Base-by-base conservation (phyloP, 805 yeast species). In the Kodamaea hsintzibuensis region DNA sequence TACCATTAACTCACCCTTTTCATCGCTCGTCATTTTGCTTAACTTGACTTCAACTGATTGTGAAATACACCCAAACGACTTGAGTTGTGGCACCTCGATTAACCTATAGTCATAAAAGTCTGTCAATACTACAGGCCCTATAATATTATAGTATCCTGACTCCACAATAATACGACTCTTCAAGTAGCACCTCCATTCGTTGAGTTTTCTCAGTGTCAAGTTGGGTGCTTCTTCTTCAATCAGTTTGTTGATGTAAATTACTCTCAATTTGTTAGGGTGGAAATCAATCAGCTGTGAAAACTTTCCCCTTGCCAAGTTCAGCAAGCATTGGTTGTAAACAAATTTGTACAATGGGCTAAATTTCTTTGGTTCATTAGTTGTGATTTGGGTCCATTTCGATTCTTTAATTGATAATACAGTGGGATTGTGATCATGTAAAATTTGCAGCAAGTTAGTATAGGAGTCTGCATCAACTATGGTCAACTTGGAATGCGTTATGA, bases 101-200 rank as follows among this genome's bases (percentile, higher is more conserved):
- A 79, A 66, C 53, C 95, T 73, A 61, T 83, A 84, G 56, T 88
- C 95, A 57, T 71, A 85, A 40, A 79, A 72, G 61, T 86, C 88
- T 1, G 86, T 82, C 42, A 77, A 74, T 7, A 86, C 60, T 0
- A 87, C 56, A 0, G 91, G 84, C 0, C 92, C 91, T 47, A 83
- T 60, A 0, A 82, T 68, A 25, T 77, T 77, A 39, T 67, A 65
- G 37, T 75, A 65, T 14, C 76, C 76, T 13, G 69, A 67, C 60
- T 88, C 91, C 14, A 71, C 66, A 1, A 87, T 71, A 0, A 85
- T 69, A 55, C 90, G 72, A 1, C 82, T 58, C 1, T 82, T 82
- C 3, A 80, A 64, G 1, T 74, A 50, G 0, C 84, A 74, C 51
- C 85, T 73, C 7, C 81, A 51, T 2, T 62, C 55, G 50, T 81